A percentile compares a stretch with the other conserved stretches of the same genome.
Conservation (phyloP, 2,329 filamentous ascomycete species). For the Trichoderma afroharzianum region DNA sequence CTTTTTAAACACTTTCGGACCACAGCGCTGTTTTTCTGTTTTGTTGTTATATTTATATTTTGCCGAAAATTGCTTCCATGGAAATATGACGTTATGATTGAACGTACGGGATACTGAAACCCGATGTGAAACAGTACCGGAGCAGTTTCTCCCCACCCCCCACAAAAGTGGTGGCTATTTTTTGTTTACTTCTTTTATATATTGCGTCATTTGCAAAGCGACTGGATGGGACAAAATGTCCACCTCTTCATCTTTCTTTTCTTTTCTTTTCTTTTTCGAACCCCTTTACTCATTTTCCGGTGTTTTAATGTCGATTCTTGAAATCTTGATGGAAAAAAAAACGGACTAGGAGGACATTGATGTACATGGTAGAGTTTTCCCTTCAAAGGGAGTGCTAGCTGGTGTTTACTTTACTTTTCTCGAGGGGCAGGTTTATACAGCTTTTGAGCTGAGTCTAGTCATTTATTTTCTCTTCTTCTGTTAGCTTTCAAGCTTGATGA, state of each 20-base stretch:
- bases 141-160: background rate
- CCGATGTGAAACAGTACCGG: slow-evolving; percentile 7
- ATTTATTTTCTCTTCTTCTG: background rate
- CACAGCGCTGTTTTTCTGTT: background rate
- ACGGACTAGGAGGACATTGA: background rate
- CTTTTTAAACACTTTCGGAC: background rate
- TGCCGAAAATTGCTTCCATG: background rate
- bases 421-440: background rate
- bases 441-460: background rate
- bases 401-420: background rate
- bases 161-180: background rate
- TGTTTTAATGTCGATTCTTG: background rate
- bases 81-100: slow-evolving; percentile 1
- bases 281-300: background rate
- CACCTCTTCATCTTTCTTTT: background rate
- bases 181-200: background rate
- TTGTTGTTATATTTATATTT: background rate
- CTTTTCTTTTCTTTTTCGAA: background rate
- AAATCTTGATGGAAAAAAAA: background rate
- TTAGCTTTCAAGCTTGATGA: background rate
- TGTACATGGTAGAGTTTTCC: slow-evolving; percentile 3
- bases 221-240: background rate
- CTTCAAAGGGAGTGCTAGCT: background rate
- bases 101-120: slow-evolving; percentile 14
- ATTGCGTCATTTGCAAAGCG: background rate